These are phyloP conservation scores for Neocallimastix lanati DNA, from an alignment of 192 early-diverging fungal genomes.

Conservation along the genomic window DNA sequence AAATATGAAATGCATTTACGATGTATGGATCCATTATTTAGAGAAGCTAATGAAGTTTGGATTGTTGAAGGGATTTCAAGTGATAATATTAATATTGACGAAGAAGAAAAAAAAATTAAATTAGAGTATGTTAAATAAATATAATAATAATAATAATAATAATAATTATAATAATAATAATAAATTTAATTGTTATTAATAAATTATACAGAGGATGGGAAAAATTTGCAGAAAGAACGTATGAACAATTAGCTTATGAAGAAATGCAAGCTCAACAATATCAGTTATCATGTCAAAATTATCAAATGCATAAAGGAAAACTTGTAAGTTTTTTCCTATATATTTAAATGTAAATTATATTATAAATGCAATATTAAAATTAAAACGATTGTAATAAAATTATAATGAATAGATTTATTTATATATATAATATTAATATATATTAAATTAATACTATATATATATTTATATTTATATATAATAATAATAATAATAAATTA, in stretches of 20 bases:
- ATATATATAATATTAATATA: neutral
- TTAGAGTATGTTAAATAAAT: conserved; percentile 16
- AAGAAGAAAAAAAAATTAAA: conserved; percentile 9
- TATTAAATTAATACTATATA: neutral
- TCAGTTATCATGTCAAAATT: neutral
- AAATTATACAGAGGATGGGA: conserved; percentile 28
- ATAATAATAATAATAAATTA: too few relatives aligned
- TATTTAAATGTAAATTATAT: too few relatives aligned
- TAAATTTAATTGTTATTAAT: neutral
- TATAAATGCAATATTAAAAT: too few relatives aligned
- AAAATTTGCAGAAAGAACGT: conserved; percentile 36
- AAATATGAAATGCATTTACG: conserved; percentile 30
- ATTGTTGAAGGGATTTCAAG: neutral
- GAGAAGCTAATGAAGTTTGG: conserved; percentile 31
- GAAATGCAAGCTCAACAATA: conserved; percentile 6
- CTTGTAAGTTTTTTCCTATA: neutral
- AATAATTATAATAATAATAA: neutral
- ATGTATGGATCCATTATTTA: conserved; percentile 29
- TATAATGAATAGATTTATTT: too few relatives aligned
- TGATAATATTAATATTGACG: conserved; percentile 2
- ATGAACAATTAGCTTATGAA: conserved; percentile 28
- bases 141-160: neutral
- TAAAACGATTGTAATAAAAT: too few relatives aligned
- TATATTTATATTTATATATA: neutral
- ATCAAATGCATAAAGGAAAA: neutral